Conservation (phyloP, 495 filamentous ascomycete species). For the Penicillium canariense region DNA sequence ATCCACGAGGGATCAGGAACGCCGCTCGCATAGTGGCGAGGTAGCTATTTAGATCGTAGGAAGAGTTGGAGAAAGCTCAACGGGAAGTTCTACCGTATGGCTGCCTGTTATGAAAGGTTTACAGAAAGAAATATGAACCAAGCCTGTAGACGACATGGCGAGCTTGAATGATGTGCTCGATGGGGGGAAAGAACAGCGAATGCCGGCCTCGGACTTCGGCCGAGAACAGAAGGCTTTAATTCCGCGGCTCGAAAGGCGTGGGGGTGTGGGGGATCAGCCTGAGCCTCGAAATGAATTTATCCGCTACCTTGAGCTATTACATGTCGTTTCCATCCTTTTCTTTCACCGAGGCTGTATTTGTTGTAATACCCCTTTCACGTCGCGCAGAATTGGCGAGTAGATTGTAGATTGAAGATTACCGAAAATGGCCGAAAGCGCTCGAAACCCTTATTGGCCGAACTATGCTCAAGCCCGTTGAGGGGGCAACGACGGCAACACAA, state of each 20-base stretch:
- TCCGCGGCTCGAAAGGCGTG: constrained; percentile 3
- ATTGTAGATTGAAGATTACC: not conserved
- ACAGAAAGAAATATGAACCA: not conserved
- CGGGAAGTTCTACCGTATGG: constrained; percentile 1
- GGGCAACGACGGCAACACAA: constrained; percentile 35
- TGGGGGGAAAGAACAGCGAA: constrained; percentile 19
- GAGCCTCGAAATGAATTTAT: no score
- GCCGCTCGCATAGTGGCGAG: constrained; percentile 25
- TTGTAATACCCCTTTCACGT: not conserved
- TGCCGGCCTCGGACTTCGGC: constrained; percentile 31
- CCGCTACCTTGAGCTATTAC: no score
- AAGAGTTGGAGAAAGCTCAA: not conserved
- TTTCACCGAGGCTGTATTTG: no score
- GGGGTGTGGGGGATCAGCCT: not conserved
- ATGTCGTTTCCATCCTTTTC: no score
- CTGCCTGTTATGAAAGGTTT: not conserved
- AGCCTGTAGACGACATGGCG: constrained; percentile 6
- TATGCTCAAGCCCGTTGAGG: constrained; percentile 22
- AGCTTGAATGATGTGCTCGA: constrained; percentile 18
- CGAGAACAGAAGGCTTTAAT: constrained; percentile 18
- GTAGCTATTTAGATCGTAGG: not conserved
- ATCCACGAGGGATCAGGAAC: constrained; percentile 22
- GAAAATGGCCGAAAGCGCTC: no score
- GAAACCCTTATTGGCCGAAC: not conserved
- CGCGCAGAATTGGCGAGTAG: not conserved